phyloP scores from a whole-genome alignment of 495 filamentous ascomycete species.

The Penicillium manginii region DNA sequence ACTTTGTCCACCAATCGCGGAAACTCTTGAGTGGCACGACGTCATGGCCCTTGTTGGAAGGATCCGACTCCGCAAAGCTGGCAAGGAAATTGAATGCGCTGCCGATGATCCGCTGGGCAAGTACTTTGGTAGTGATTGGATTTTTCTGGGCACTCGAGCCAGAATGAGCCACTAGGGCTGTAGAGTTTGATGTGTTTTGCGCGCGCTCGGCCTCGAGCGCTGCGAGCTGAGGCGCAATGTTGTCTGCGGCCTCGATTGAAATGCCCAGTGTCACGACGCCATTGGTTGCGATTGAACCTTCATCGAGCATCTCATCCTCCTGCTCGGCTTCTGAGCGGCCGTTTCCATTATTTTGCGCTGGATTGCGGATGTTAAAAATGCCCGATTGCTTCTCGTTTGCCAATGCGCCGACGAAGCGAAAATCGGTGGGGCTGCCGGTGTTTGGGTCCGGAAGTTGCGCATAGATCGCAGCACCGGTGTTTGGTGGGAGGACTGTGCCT shows the following conservation, averaged over 20 bases:
- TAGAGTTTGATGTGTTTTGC: conserved; percentile 19
- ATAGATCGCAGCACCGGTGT: conserved; percentile 87
- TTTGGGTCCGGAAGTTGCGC: conserved; percentile 62
- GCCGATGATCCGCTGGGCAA: conserved; percentile 91
- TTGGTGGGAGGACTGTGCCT: conserved; percentile 69
- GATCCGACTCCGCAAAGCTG: conserved; percentile 69
- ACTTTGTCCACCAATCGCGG: conserved; percentile 96
- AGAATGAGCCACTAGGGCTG: conserved; percentile 34
- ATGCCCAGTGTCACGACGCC: conserved; percentile 74
- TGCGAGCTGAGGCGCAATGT: conserved; percentile 69
- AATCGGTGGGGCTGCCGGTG: conserved; percentile 49
- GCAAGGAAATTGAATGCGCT: conserved; percentile 98
- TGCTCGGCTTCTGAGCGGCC: conserved; percentile 34
- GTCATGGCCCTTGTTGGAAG: conserved; percentile 62
- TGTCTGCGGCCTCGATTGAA: conserved; percentile 73
- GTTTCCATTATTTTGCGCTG: conserved; percentile 12
- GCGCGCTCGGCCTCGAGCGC: conserved; percentile 52
- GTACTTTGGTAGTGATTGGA: conserved; percentile 64
- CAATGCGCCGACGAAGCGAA: conserved; percentile 85
- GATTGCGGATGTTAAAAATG: conserved; percentile 68
- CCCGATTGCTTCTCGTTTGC: conserved; percentile 86
- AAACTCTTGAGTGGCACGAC: conserved; percentile 89
- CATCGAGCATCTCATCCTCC: conserved; percentile 51
- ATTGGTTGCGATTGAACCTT: conserved; percentile 29
- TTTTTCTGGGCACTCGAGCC: conserved; percentile 33